These are phyloP conservation scores for Coniella vitis DNA, from an alignment of 2,329 filamentous ascomycete species.

Conservation along the genomic window DNA sequence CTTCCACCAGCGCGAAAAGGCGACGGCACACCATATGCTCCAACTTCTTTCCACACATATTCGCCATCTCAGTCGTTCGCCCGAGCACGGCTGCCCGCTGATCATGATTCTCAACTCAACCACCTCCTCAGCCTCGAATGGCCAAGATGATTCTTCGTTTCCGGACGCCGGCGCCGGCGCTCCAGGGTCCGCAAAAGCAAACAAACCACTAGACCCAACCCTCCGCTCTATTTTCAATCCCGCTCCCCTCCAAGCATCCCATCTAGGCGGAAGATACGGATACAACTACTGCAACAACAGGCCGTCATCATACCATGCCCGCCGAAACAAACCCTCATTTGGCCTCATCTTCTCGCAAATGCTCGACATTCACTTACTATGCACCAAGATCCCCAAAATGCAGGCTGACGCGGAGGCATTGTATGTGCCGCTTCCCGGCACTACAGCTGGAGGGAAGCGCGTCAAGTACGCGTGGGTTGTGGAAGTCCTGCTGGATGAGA, in stretches of 20 bases:
- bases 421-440: slow-evolving; percentile 20
- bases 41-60: slow-evolving; percentile 40
- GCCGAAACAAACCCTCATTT: slow-evolving; percentile 42
- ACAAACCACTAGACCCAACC: slow-evolving; percentile 32
- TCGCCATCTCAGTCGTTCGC: slow-evolving; percentile 35
- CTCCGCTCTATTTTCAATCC: slow-evolving; percentile 45
- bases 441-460: slow-evolving; percentile 1
- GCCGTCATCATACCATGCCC: slow-evolving; percentile 17
- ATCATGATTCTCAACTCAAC: slow-evolving; percentile 51
- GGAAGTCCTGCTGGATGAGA: slow-evolving; percentile 46
- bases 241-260: slow-evolving; percentile 18
- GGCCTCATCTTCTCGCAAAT: slow-evolving; percentile 49
- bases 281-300: no score
- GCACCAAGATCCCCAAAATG: slow-evolving; percentile 36
- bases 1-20: slow-evolving; percentile 42
- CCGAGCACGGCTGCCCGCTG: slow-evolving; percentile 34
- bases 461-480: slow-evolving; percentile 35
- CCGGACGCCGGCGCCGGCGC: no score
- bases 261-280: slow-evolving; percentile 16
- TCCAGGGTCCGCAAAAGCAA: no score
- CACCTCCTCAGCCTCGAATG: slow-evolving; percentile 18
- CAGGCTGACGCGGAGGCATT: slow-evolving; percentile 32
- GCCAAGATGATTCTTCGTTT: neutral
- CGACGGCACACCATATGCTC: slow-evolving; percentile 41
- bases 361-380: slow-evolving; percentile 48